phyloP scores from a whole-genome alignment of 129 eudicot genomes.

The Tanacetum coccineum region DNA sequence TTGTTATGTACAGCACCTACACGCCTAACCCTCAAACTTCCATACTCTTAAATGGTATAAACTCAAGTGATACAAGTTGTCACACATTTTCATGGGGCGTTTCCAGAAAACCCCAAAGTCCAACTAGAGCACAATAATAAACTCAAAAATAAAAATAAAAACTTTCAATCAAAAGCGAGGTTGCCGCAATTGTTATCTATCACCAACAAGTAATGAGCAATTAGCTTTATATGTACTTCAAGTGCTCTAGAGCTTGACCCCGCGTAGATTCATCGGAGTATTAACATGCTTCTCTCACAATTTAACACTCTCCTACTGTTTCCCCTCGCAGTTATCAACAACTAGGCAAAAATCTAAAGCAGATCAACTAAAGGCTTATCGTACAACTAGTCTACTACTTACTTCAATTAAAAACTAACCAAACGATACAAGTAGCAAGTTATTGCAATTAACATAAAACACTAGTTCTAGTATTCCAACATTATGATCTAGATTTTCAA shows the following conservation, averaged over 20 bases:
- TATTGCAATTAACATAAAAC: too few species aligned
- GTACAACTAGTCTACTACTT: neutral
- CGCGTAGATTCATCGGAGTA: neutral
- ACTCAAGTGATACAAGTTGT: neutral
- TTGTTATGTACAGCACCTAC: neutral
- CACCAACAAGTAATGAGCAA: too few species aligned
- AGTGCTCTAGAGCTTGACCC: neutral
- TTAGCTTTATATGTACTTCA: too few species aligned
- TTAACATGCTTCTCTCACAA: neutral
- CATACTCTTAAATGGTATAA: neutral
- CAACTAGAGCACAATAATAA: neutral
- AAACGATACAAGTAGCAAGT: neutral
- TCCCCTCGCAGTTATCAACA: neutral
- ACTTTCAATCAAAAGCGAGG: too few species aligned
- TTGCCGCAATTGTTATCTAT: too few species aligned
- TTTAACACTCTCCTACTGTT: neutral
- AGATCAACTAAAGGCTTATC: neutral
- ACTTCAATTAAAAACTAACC: neutral
- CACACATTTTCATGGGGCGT: neutral
- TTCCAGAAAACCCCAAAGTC: neutral
- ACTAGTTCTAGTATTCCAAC: too few species aligned
- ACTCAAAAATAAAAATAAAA: neutral
- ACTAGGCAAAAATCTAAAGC: neutral
- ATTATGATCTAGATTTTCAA: neutral
- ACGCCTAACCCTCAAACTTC: neutral